phyloP scores from a whole-genome alignment of 2,329 filamentous ascomycete genomes.

The Chaetomiaceae sp. region DNA sequence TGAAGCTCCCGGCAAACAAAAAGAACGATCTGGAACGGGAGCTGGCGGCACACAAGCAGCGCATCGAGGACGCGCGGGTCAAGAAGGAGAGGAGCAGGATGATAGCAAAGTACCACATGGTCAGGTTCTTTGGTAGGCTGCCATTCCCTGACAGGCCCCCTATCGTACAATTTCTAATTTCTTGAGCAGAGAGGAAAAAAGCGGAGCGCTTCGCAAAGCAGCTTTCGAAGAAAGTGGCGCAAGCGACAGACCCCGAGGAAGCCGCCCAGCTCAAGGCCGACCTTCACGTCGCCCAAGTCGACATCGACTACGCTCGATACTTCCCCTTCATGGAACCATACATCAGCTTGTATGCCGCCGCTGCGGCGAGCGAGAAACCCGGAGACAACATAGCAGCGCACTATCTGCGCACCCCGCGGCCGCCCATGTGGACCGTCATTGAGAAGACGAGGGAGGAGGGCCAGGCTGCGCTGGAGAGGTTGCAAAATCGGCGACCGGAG shows the following conservation, averaged over 20 bases:
- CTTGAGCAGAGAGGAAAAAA: constrained; percentile 62
- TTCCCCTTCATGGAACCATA: constrained; percentile 69
- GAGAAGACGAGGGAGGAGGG: constrained; percentile 61
- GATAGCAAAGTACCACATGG: constrained; percentile 77
- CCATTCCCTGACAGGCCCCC: too few species aligned
- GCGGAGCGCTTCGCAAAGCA: constrained; percentile 63
- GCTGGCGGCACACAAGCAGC: constrained; percentile 60
- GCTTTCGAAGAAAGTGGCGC: constrained; percentile 53
- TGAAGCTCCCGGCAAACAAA: constrained; percentile 63
- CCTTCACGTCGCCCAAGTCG: constrained; percentile 66
- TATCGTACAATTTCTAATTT: neutral
- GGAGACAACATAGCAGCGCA: constrained; percentile 40
- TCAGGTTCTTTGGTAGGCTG: constrained; percentile 71
- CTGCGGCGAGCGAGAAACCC: constrained; percentile 25
- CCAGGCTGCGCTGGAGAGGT: constrained; percentile 43
- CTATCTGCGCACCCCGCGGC: constrained; percentile 44
- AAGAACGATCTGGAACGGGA: constrained; percentile 68
- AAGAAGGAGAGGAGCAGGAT: constrained; percentile 63
- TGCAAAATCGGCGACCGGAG: constrained; percentile 49
- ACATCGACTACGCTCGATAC: constrained; percentile 70
- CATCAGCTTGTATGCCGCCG: constrained; percentile 53
- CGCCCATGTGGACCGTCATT: constrained; percentile 64
- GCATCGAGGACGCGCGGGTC: constrained; percentile 55
- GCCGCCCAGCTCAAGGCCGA: constrained; percentile 48
- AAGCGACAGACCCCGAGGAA: constrained; percentile 48